Evolutionary conservation across 192 early-diverging fungal genomes (phyloP).

Genomic region (Backusella westeae): DNA sequence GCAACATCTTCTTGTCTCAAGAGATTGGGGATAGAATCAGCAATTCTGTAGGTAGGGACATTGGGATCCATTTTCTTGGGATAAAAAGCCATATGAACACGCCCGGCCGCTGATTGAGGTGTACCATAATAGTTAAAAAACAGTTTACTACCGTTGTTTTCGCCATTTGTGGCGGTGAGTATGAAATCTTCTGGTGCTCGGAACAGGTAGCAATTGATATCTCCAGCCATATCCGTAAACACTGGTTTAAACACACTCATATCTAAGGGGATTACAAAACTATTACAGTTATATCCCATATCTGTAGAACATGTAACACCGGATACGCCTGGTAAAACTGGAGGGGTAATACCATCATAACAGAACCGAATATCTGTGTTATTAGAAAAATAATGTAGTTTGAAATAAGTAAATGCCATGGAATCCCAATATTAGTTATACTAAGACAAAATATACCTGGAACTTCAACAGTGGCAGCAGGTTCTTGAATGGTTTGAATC

Average conservation of each 20-base stretch:
- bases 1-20: neutral
- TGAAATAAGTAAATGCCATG: neutral
- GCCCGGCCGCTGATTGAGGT: neutral
- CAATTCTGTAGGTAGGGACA: constrained; percentile 12
- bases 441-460: constrained; percentile 11
- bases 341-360: constrained; percentile 23
- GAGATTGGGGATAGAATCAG: neutral
- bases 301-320: constrained; percentile 21
- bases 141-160: constrained; percentile 22
- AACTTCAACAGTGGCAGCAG: constrained; percentile 6
- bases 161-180: constrained; percentile 14
- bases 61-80: constrained; percentile 33
- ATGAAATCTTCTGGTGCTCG: constrained; percentile 12
- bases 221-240: constrained; percentile 17
- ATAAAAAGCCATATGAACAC: constrained; percentile 21
- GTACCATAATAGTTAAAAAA: constrained; percentile 22
- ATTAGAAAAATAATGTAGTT: neutral
- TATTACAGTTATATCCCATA: constrained; percentile 16
- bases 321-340: neutral
- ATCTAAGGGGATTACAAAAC: constrained; percentile 14
- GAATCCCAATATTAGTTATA: neutral
- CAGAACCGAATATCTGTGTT: constrained; percentile 33
- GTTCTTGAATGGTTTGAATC: constrained; percentile 9
- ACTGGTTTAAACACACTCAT: constrained; percentile 17
- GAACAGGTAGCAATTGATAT: constrained; percentile 24